Evolutionary conservation across 305 asterid species (phyloP), one percentile per base, ranked within the genome.

Genomic region (Rubia balearica): DNA sequence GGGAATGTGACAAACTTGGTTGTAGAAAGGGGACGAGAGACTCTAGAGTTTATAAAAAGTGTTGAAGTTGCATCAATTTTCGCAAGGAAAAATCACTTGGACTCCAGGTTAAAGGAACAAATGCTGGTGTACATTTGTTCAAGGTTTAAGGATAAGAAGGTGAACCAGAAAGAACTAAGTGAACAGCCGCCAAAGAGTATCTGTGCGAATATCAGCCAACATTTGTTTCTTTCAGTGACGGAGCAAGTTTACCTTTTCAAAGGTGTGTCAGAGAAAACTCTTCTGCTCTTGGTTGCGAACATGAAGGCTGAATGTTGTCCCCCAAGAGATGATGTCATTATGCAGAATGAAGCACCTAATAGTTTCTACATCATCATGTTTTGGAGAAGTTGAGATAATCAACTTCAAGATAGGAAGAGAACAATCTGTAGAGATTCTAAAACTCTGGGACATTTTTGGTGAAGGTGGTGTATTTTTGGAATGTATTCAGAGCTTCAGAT

Each of bases 1-100:
- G 97, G 97, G 49, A 91, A 91, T 84, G 89, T 91, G 89, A 91
- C 97, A 24, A 89, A 91, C 71, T 81, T 91, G 75, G 95, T 91
- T 33, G 96, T 86, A 3, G 94, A 93, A 80, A 96, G 96, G 76
- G 88, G 96, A n/a, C 85, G 96, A 16, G 76, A 96, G 33, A 93
- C 97, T 46, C 90, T 90, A 96, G 97, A 93, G 72, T 93, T 93
- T 19, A 96, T 90, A 61, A 87, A 81, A 67, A 90, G 90, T 87
- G 84, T 89, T 22, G 92, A 93, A 75, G 89, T 94, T 5, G 95
- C 97, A 16, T 93, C 97, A 1, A 84, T 80, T 71, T 93, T 93
- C 11, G 97, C 88, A 75, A 67, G 87, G 0, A 81, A 94, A 11
- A 93, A 93, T 24, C 89, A 76, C 30, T 59, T 93, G 81, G 96